A percentile compares a stretch with the other conserved stretches of the same genome.
Evolutionary conservation across 148 eudicot genomes (phyloP).

Genomic region (Tetragonia tetragonoides): DNA sequence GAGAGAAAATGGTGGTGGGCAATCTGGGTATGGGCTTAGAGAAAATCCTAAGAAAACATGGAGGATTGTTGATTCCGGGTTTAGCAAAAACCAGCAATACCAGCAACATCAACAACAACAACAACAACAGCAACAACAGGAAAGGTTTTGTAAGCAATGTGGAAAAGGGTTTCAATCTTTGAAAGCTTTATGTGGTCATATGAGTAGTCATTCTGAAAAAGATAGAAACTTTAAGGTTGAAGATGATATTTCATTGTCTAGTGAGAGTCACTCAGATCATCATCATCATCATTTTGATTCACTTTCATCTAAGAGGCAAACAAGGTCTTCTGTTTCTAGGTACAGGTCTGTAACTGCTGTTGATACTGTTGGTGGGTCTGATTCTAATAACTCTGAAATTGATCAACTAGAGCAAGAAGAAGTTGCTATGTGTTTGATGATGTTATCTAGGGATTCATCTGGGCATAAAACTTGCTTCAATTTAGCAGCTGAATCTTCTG

Average conservation of each 20-base stretch:
- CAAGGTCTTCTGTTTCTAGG: conserved; percentile 40
- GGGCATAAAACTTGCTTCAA: conserved; percentile 10
- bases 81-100: not conserved
- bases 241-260: conserved; percentile 35
- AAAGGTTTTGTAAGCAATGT: conserved; percentile 74
- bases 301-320: conserved; percentile 19
- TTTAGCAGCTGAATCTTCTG: conserved; percentile 62
- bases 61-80: conserved; percentile 44
- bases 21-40: conserved; percentile 57
- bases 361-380: conserved; percentile 37
- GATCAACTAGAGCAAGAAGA: conserved; percentile 76
- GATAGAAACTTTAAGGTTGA: conserved; percentile 41
- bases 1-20: conserved; percentile 20
- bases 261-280: conserved; percentile 34
- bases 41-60: conserved; percentile 86
- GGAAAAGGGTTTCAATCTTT: conserved; percentile 82
- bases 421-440: conserved; percentile 79
- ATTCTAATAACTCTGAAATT: conserved; percentile 61
- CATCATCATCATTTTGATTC: not conserved
- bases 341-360: conserved; percentile 38
- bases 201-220: conserved; percentile 81
- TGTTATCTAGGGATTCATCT: conserved; percentile 73
- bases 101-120: not conserved
- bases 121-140: conserved; percentile 13
- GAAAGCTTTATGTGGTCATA: conserved; percentile 92